Evolutionary conservation across 495 filamentous ascomycete genomes (phyloP).

Genomic region (Jackrogersella multiformis): DNA sequence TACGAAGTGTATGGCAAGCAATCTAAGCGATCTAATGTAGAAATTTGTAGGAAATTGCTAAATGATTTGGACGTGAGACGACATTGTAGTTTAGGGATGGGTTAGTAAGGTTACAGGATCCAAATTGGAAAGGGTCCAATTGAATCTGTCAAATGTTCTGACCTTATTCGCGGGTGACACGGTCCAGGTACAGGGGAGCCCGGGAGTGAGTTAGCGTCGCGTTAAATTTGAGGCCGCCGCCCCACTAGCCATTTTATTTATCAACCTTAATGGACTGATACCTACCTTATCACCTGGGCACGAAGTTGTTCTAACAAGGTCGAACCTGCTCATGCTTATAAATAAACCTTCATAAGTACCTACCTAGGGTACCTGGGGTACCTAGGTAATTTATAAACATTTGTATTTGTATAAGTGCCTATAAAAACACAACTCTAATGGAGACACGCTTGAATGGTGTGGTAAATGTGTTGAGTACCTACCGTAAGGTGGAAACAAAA

Average conservation of each 20-base stretch:
- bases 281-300: too few relatives aligned
- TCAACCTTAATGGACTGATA: too few relatives aligned
- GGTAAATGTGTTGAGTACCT: too few relatives aligned
- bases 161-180: background rate
- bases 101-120: slow-evolving; percentile 9
- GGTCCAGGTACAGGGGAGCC: background rate
- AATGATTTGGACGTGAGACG: slow-evolving; percentile 23
- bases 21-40: slow-evolving; percentile 9
- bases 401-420: too few relatives aligned
- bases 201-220: background rate
- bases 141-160: background rate
- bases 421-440: too few relatives aligned
- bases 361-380: too few relatives aligned
- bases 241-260: background rate
- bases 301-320: too few relatives aligned
- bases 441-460: too few relatives aligned
- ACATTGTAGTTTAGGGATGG: slow-evolving; percentile 24
- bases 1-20: slow-evolving; percentile 3
- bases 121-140: slow-evolving; percentile 27
- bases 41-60: slow-evolving; percentile 15
- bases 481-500: too few relatives aligned
- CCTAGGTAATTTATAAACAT: too few relatives aligned
- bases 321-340: too few relatives aligned
- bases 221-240: slow-evolving; percentile 14
- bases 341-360: too few relatives aligned